These are phyloP conservation scores for Cladorrhinum sp. DNA, from an alignment of 2,329 filamentous ascomycete genomes.

Conservation along the genomic window DNA sequence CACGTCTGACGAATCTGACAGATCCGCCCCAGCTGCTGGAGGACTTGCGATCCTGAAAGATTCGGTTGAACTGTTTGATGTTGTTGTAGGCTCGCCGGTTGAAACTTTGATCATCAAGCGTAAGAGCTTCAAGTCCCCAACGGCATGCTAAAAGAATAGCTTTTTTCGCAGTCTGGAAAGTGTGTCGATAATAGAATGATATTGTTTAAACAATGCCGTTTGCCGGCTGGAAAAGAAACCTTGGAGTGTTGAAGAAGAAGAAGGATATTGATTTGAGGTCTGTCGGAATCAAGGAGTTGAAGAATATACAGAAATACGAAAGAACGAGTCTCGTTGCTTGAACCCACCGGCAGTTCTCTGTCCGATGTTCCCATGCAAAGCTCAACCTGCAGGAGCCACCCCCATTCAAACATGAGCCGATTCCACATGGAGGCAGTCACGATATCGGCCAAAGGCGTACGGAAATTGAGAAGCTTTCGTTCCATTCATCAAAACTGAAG, in stretches of 20 bases:
- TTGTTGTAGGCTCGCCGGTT: background rate
- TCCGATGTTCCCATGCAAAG: background rate
- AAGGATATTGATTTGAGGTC: background rate
- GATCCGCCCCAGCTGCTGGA: background rate
- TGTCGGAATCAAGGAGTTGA: background rate
- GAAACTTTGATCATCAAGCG: background rate
- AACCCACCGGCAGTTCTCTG: background rate
- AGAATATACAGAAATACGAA: background rate
- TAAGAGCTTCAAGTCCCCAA: background rate
- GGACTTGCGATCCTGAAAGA: background rate
- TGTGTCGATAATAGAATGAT: background rate
- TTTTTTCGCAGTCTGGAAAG: background rate
- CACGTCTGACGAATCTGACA: background rate
- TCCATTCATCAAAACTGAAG: constrained; percentile 12
- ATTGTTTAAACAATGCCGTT: background rate
- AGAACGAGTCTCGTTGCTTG: background rate
- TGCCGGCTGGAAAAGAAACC: background rate
- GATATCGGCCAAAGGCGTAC: background rate
- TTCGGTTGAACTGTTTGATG: background rate
- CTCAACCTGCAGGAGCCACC: background rate
- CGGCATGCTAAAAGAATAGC: background rate
- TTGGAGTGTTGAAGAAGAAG: background rate
- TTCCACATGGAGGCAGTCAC: constrained; percentile 7
- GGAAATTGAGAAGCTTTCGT: background rate
- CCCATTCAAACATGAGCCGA: background rate